Evolutionary conservation across 2,329 filamentous ascomycete genomes (phyloP), one percentile per base, ranked within the genome.

Genomic region (Beauveria scarabaeidicola): DNA sequence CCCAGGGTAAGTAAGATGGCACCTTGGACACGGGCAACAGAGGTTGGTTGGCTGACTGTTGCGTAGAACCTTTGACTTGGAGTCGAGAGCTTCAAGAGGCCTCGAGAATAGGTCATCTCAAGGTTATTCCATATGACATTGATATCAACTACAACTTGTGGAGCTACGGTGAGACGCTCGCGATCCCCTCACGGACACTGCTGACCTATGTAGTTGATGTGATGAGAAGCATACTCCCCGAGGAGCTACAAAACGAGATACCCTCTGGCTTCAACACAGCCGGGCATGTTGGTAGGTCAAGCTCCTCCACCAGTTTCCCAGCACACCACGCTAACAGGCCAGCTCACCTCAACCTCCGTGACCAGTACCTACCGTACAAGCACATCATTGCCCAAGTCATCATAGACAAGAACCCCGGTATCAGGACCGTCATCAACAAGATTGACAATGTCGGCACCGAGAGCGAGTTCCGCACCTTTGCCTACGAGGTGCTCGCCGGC

Each of bases 371-470:
- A 11, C 90, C 89, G 0, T 96, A 95, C 78, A 96, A 94, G 73
- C 73, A 88, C 64, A 72, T 97, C 46, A 92, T 97, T 53, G 94
- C 89, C 0, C 79, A 93, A 67, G 86, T 97, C 3, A 77, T 99
- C 21, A 76, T 91, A 56, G 94, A 97, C 77, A 99, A 99, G 76
- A 96, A 96, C 73, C 81, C 85, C 10, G 77, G 76, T 50, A 84
- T 97, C 62, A 81, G 79, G 61, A 99, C 94, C 0, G 92, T 99
- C 65, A 97, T 99, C 76, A 97, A 97, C 80, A 99, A 99, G 74
- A 82, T 88, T 47, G 88, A 96, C 73, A 87, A 90, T 62, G 93
- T 99, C 9, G 94, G 94, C 61, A 82, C 84, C 23, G 86, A 90
- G 66, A 94, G 87, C 66, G 86, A 91, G 70, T 99, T 90, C 75